Percentiles rank a stretch among this genome's conserved stretches.
These are phyloP conservation scores for Sextonia rubra DNA, from an alignment of 164 flowering plant species.

Conservation along the genomic window DNA sequence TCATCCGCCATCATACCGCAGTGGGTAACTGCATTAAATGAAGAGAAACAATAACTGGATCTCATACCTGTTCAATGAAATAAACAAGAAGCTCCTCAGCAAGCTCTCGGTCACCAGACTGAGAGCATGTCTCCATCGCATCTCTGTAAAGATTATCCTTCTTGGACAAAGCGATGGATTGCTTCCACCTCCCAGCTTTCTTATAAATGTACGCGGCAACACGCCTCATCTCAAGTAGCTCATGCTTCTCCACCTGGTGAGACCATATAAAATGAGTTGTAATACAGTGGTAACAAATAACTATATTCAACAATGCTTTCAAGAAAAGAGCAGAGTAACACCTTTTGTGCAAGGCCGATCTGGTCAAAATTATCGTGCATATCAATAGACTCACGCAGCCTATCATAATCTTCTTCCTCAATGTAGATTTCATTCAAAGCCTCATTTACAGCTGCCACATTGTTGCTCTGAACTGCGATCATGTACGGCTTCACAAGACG, in stretches of 20 bases:
- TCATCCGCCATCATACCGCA: too few species aligned
- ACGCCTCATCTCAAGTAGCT: constrained; percentile 98
- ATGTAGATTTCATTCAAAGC: constrained; percentile 88
- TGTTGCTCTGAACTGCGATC: constrained; percentile 98
- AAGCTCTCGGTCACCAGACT: constrained; percentile 95
- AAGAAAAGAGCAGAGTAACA: constrained; percentile 16
- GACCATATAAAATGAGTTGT: background rate
- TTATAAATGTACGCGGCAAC: constrained; percentile 97
- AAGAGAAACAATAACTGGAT: background rate
- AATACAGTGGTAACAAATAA: background rate
- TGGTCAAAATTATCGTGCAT: constrained; percentile 94
- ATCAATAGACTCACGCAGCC: constrained; percentile 90
- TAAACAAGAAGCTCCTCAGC: constrained; percentile 96
- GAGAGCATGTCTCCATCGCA: constrained; percentile 98
- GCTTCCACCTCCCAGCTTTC: constrained; percentile 98
- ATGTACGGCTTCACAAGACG: constrained; percentile 97
- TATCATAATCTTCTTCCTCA: constrained; percentile 93
- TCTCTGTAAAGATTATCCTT: constrained; percentile 93
- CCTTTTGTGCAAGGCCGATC: constrained; percentile 99
- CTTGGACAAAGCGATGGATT: constrained; percentile 96
- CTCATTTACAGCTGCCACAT: constrained; percentile 93
- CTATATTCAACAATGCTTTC: background rate
- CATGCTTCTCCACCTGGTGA: constrained; percentile 95
- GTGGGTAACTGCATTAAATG: background rate
- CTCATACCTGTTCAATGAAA: constrained; percentile 87